A percentile compares a stretch with the other conserved stretches of the same genome.
phyloP scores from a whole-genome alignment of 1,139 yeast genomes.

The Pichia sp. region DNA sequence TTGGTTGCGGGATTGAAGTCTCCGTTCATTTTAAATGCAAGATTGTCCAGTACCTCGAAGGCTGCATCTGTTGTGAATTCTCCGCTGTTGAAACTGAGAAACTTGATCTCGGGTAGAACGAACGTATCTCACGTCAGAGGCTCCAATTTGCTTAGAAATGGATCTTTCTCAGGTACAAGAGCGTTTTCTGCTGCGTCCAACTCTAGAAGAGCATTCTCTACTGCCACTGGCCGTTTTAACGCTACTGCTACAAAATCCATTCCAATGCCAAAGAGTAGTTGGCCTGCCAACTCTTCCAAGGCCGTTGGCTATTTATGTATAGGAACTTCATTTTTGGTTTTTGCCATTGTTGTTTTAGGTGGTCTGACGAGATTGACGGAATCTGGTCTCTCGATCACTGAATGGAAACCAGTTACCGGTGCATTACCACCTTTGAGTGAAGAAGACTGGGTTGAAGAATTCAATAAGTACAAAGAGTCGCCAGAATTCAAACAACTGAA shows the following conservation, averaged over 20 bases:
- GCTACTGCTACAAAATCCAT: not conserved
- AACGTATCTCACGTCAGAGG: too few species aligned
- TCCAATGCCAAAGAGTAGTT: slow-evolving; percentile 8
- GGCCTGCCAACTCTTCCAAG: slow-evolving; percentile 34
- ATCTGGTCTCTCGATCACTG: slow-evolving; percentile 92
- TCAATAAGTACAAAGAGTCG: slow-evolving; percentile 67
- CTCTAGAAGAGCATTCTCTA: too few species aligned
- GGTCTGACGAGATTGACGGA: slow-evolving; percentile 94
- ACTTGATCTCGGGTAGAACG: too few species aligned
- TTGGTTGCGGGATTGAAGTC: slow-evolving; percentile 25
- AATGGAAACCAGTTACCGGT: slow-evolving; percentile 98
- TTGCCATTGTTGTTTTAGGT: slow-evolving; percentile 94
- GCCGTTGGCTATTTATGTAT: slow-evolving; percentile 82
- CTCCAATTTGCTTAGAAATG: too few species aligned
- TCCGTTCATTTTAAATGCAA: slow-evolving; percentile 7
- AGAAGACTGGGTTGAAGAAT: slow-evolving; percentile 80
- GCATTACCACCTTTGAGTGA: slow-evolving; percentile 78
- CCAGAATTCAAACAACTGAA: slow-evolving; percentile 90
- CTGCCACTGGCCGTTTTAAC: too few species aligned
- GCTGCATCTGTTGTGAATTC: too few species aligned
- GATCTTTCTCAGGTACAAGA: too few species aligned
- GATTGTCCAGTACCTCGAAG: not conserved
- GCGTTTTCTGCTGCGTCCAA: too few species aligned
- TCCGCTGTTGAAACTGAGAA: too few species aligned
- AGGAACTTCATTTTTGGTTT: slow-evolving; percentile 85